A percentile compares a stretch with the other conserved stretches of the same genome.
phyloP scores from a whole-genome alignment of 2,329 filamentous ascomycete genomes.

The Penicillium sp. region DNA sequence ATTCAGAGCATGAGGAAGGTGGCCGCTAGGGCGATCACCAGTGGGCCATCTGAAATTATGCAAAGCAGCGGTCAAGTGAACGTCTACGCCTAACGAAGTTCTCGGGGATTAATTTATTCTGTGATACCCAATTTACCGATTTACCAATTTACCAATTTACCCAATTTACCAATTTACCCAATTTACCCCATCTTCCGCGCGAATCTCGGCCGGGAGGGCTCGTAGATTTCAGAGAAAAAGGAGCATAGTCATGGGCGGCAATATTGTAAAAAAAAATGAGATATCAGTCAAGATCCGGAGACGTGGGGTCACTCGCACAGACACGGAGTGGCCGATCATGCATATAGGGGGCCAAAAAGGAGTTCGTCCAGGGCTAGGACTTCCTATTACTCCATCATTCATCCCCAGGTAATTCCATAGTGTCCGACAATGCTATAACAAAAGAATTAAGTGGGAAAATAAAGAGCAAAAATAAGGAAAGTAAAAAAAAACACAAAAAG shows the following conservation, averaged over 20 bases:
- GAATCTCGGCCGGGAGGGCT: neutral
- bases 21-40: slow-evolving; percentile 10
- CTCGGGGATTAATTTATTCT: slow-evolving; percentile 10
- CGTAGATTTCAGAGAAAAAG: neutral
- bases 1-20: slow-evolving; percentile 36
- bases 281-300: neutral
- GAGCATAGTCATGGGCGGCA: neutral
- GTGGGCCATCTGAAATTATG: slow-evolving; percentile 12
- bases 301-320: slow-evolving; percentile 10
- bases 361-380: too few species aligned
- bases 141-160: too few species aligned
- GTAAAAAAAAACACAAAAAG: too few species aligned
- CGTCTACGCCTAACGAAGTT: slow-evolving; percentile 20
- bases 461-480: too few species aligned
- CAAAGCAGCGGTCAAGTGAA: slow-evolving; percentile 18
- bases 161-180: neutral
- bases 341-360: slow-evolving; percentile 9
- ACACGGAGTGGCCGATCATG: slow-evolving; percentile 22
- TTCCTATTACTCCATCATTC: too few species aligned
- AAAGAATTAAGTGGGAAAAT: too few species aligned
- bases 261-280: too few species aligned
- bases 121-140: slow-evolving; percentile 16
- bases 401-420: too few species aligned
- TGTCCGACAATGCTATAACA: too few species aligned
- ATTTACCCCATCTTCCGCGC: neutral